Conservation (phyloP, 2,329 filamentous ascomycete species). For the Aplosporella prunicola region DNA sequence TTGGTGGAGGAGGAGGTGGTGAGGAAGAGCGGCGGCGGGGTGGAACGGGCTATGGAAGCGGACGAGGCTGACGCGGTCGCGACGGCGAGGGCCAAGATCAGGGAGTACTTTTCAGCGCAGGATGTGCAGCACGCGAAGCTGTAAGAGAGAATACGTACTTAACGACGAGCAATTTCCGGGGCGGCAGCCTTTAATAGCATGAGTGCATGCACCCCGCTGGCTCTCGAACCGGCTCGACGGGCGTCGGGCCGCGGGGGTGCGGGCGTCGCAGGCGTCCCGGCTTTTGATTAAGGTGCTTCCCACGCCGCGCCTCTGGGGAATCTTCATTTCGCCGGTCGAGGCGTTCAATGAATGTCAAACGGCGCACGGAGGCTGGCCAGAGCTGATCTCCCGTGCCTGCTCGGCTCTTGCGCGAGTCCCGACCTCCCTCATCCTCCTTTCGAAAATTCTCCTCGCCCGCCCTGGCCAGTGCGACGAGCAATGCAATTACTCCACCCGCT, state of each 20-base stretch:
- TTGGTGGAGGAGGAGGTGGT: slow-evolving; percentile 73
- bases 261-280: slow-evolving; percentile 1
- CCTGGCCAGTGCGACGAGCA: slow-evolving; percentile 9
- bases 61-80: slow-evolving; percentile 70
- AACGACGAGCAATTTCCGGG: no score
- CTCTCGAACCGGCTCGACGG: no score
- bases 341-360: slow-evolving; percentile 10
- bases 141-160: slow-evolving; percentile 17
- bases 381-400: slow-evolving; percentile 9
- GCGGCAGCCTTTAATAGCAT: background rate
- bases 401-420: slow-evolving; percentile 4
- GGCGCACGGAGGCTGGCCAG: slow-evolving; percentile 3
- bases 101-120: slow-evolving; percentile 58
- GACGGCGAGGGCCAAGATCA: slow-evolving; percentile 60
- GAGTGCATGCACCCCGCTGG: no score
- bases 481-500: slow-evolving; percentile 4
- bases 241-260: slow-evolving; percentile 2
- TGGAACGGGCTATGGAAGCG: no score
- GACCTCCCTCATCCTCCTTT: slow-evolving; percentile 11
- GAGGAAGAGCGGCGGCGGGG: no score
- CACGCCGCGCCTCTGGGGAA: slow-evolving; percentile 8
- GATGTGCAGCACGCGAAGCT: slow-evolving; percentile 35
- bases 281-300: slow-evolving; percentile 10
- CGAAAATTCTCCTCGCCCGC: slow-evolving; percentile 11
- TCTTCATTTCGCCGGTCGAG: slow-evolving; percentile 8